Base-by-base conservation (phyloP, 2,329 filamentous ascomycete genomes). In the Rhytidhysteron rufulum region DNA sequence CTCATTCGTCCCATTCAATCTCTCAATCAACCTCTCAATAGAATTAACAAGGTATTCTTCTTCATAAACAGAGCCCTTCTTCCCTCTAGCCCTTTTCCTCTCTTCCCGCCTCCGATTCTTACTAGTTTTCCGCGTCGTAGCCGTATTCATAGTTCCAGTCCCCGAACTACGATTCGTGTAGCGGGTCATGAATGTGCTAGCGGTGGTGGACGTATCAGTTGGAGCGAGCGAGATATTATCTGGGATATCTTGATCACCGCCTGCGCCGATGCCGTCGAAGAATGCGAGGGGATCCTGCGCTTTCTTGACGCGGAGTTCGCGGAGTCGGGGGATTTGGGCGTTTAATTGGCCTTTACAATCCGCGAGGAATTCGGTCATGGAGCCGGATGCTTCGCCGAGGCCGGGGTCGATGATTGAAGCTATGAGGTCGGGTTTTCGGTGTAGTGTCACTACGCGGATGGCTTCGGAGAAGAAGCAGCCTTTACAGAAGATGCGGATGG, bases 1-100 rank as follows among this genome's bases (percentile, higher is more conserved):
- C 1, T 79, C 75, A 37, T 82, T 77, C 3, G 84, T 77, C 17
- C 73, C 74, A 62, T 90, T 88, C 17, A 95, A 80, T 25, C 90
- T 77, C 62, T 95, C 88, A 11, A 95, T 79, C 24, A 98, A 74
- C 18, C 93, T 76, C 10, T 84, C 79, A 25, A 97, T 82, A 51
- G 85, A 91, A 63, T 90, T 93, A 43, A 95, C 83, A 4, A 98
- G 78, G 64, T 98, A 98, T 66, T 97, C 93, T 60, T 97, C 91
- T 65, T 98, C 93, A 65, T 98, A 98, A 4, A 98, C 87, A 13
- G 88, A 95, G 9, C 93, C 93, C 72, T 97, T 97, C 64, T 95
- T 91, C 18, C 93, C 93, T 6, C 88, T 75, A 0, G 93, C 93
- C 13, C 91, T 82, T 77, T 98, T 98, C 64, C 95, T 82, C 73